Percentiles rank a stretch among this genome's conserved stretches.
These are phyloP conservation scores for Diplocarpon rosae DNA, from an alignment of 2,329 filamentous ascomycete species.

Conservation along the genomic window DNA sequence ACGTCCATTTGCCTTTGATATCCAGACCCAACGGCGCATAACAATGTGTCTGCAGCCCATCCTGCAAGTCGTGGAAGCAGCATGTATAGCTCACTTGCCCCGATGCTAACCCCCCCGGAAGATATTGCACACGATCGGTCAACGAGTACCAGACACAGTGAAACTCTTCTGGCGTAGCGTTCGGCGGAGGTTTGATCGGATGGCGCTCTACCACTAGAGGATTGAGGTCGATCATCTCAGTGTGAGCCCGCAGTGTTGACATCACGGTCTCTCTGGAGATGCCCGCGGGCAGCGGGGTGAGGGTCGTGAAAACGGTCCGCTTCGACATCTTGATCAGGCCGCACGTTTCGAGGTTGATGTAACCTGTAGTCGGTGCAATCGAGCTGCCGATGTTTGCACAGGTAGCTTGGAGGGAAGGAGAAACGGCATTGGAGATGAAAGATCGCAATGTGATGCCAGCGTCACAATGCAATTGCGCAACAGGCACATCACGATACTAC, in stretches of 20 bases:
- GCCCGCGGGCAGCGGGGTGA: slow-evolving; percentile 62
- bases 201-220: slow-evolving; percentile 67
- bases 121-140: slow-evolving; percentile 65
- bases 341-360: too few species aligned
- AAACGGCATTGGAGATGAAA: too few species aligned
- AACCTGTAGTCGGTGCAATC: too few species aligned
- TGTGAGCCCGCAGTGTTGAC: slow-evolving; percentile 65
- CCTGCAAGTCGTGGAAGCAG: slow-evolving; percentile 64
- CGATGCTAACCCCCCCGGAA: slow-evolving; percentile 52
- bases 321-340: slow-evolving; percentile 26
- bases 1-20: slow-evolving; percentile 66
- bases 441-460: too few species aligned
- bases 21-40: slow-evolving; percentile 76
- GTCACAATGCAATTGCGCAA: too few species aligned
- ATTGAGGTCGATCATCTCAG: slow-evolving; percentile 80
- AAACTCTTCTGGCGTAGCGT: slow-evolving; percentile 60
- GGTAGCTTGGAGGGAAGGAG: too few species aligned
- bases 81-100: slow-evolving; percentile 68
- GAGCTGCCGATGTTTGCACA: too few species aligned
- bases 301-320: slow-evolving; percentile 57
- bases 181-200: slow-evolving; percentile 53
- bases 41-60: slow-evolving; percentile 70
- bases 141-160: slow-evolving; percentile 67
- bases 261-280: slow-evolving; percentile 62
- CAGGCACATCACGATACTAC: too few species aligned